Conservation (phyloP, 163 green algal genomes). For the Chlamydomonas reinhardtii region DNA sequence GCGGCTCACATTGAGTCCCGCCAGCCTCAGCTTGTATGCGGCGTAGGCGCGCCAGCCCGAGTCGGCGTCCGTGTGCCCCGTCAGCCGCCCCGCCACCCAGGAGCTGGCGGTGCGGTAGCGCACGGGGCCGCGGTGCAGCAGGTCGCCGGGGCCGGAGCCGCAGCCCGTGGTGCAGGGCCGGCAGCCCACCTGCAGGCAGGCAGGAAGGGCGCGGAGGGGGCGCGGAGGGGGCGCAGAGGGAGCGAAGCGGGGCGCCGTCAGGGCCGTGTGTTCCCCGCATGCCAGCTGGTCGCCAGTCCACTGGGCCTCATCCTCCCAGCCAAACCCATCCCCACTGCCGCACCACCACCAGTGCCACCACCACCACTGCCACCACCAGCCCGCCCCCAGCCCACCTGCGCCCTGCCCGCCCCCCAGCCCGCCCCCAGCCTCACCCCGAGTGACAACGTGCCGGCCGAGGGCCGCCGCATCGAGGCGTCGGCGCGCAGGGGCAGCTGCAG, state of each 20-base stretch:
- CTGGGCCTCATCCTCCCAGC: too few relatives aligned
- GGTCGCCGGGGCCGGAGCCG: neutral
- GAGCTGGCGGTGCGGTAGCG: conserved; percentile 4
- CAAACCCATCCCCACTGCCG: too few relatives aligned
- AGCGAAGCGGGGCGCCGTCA: neutral
- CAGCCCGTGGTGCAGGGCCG: too few relatives aligned
- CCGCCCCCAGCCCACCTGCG: too few relatives aligned
- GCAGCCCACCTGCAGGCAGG: conserved; percentile 5
- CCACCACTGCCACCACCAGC: too few relatives aligned
- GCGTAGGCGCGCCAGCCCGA: conserved; percentile 12
- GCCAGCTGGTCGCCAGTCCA: too few relatives aligned
- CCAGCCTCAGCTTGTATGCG: conserved; percentile 36
- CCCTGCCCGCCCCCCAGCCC: too few relatives aligned
- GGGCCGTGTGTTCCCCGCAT: neutral
- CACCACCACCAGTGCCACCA: too few relatives aligned
- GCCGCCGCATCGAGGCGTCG: neutral
- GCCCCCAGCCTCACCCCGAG: conserved; percentile 4
- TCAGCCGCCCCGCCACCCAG: neutral
- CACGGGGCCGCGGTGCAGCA: conserved; percentile 11
- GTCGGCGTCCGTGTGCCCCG: neutral
- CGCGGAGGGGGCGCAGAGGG: neutral
- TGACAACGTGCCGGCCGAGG: neutral
- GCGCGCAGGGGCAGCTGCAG: neutral
- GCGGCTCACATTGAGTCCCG: neutral
- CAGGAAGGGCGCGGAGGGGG: too few relatives aligned